Evolutionary conservation across 2,329 filamentous ascomycete genomes (phyloP).

Genomic region (Dryadomyces quercus-mongolicae): DNA sequence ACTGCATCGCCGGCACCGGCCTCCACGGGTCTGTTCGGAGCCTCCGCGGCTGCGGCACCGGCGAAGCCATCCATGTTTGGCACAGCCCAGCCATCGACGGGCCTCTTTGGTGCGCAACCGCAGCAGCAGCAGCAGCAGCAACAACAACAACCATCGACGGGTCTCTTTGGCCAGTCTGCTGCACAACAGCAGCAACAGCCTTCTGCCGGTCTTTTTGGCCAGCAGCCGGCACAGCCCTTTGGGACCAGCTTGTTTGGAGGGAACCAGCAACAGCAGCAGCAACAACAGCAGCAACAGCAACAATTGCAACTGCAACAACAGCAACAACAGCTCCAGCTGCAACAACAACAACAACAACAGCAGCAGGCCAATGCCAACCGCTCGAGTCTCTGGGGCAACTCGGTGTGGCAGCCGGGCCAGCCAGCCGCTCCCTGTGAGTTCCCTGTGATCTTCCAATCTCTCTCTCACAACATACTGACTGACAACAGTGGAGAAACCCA

Average conservation of each 20-base stretch:
- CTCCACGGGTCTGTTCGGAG: constrained; percentile 20
- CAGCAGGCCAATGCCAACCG: constrained; percentile 23
- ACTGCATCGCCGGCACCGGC: constrained; percentile 11
- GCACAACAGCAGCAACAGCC: constrained; percentile 4
- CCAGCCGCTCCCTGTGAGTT: constrained; percentile 31
- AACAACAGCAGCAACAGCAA: constrained; percentile 19
- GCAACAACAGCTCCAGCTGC: constrained; percentile 22
- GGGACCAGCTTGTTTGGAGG: constrained; percentile 5
- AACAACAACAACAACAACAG: constrained; percentile 22
- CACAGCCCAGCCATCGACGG: constrained; percentile 13
- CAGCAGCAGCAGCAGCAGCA: not conserved
- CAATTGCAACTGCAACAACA: constrained; percentile 19
- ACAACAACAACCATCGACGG: constrained; percentile 1
- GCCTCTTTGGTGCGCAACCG: constrained; percentile 18
- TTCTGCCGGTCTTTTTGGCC: constrained; percentile 7
- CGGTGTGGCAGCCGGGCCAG: constrained; percentile 40
- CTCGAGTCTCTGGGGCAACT: constrained; percentile 29
- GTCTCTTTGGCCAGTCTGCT: constrained; percentile 4
- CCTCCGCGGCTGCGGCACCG: constrained; percentile 1
- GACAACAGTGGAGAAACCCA: constrained; percentile 51
- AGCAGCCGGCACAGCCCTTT: not conserved
- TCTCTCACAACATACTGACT: too few relatives aligned
- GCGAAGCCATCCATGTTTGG: not conserved
- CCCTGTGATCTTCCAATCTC: too few relatives aligned
- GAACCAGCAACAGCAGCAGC: constrained; percentile 5